A percentile compares a stretch with the other conserved stretches of the same genome.
These are phyloP conservation scores for Plectosphaerella cucumerina DNA, from an alignment of 2,329 filamentous ascomycete genomes.

Conservation along the genomic window DNA sequence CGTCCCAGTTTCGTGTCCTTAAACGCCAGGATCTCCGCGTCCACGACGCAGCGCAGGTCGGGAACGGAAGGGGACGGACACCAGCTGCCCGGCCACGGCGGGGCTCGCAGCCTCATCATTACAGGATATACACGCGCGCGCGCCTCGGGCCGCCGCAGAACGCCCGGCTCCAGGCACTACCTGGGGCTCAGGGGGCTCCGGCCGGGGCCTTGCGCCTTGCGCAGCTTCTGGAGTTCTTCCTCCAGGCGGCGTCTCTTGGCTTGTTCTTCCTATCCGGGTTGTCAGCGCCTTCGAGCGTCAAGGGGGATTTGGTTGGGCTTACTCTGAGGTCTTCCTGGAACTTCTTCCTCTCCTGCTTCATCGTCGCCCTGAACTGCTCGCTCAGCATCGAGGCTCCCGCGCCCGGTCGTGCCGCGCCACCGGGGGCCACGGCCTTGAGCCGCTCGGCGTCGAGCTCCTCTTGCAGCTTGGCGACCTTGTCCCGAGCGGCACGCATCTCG, in stretches of 20 bases:
- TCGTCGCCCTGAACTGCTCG: conserved; percentile 51
- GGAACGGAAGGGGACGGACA: no score
- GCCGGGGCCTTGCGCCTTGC: conserved; percentile 34
- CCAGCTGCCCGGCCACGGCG: no score
- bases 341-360: conserved; percentile 54
- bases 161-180: conserved; percentile 9
- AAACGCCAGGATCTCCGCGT: no score
- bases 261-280: conserved; percentile 42
- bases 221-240: conserved; percentile 43
- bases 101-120: not conserved
- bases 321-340: conserved; percentile 52
- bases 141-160: not conserved
- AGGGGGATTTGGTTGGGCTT: conserved; percentile 15
- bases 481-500: conserved; percentile 31
- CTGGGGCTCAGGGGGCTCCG: conserved; percentile 39
- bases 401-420: conserved; percentile 27
- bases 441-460: conserved; percentile 49
- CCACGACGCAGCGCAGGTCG: no score
- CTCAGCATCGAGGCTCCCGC: conserved; percentile 48
- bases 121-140: not conserved
- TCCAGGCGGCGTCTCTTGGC: conserved; percentile 41
- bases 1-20: no score
- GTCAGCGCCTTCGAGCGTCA: conserved; percentile 20
- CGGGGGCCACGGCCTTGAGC: conserved; percentile 33
- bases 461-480: conserved; percentile 36